Evolutionary conservation across 164 flowering plant species (phyloP).

Genomic region (Chimonanthus praecox): DNA sequence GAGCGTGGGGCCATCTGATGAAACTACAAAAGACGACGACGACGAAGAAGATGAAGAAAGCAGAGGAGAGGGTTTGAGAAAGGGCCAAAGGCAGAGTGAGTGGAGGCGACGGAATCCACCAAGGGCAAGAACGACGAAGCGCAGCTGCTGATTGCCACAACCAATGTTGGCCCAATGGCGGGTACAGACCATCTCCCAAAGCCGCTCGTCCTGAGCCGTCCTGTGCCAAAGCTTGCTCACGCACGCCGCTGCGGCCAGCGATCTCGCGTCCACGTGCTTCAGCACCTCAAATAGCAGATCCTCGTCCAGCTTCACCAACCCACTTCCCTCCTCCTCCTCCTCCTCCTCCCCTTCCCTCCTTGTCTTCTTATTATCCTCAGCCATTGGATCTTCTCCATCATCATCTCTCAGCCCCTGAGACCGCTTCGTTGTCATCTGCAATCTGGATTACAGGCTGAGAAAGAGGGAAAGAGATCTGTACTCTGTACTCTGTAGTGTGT

Average conservation of each 20-base stretch:
- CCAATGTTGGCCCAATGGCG: slow-evolving; percentile 58
- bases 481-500: no score
- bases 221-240: slow-evolving; percentile 75
- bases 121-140: slow-evolving; percentile 80
- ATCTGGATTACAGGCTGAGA: background rate
- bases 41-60: slow-evolving; percentile 9
- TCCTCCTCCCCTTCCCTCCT: background rate
- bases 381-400: background rate
- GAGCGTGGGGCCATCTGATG: slow-evolving; percentile 14
- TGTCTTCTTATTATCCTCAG: background rate
- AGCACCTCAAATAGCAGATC: slow-evolving; percentile 77
- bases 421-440: slow-evolving; percentile 34
- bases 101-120: slow-evolving; percentile 88
- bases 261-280: slow-evolving; percentile 72
- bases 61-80: slow-evolving; percentile 39
- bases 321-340: slow-evolving; percentile 27
- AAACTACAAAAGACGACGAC: slow-evolving; percentile 4
- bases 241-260: slow-evolving; percentile 66
- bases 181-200: slow-evolving; percentile 95
- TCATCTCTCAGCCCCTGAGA: slow-evolving; percentile 10
- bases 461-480: no score
- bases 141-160: slow-evolving; percentile 55
- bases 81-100: slow-evolving; percentile 59
- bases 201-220: slow-evolving; percentile 82
- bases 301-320: slow-evolving; percentile 40